These are phyloP conservation scores for Candida michaelii DNA, from an alignment of 805 yeast genomes.

Conservation along the genomic window DNA sequence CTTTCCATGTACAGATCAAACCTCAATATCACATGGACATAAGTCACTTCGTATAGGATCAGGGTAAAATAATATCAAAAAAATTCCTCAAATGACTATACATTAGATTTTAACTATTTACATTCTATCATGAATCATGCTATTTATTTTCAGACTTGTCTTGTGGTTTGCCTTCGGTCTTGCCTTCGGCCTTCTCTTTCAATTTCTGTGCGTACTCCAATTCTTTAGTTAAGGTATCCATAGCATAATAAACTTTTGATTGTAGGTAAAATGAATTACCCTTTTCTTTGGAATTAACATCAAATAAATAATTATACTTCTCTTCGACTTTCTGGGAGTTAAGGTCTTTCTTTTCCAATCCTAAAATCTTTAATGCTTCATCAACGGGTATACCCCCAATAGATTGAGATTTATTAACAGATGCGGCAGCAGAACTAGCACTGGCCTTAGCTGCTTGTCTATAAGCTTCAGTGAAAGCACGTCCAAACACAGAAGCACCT, in stretches of 20 bases:
- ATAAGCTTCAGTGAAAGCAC: constrained; percentile 96
- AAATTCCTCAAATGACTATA: not conserved
- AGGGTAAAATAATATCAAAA: not conserved
- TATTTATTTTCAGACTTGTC: constrained; percentile 1
- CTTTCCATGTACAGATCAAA: no score
- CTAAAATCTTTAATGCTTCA: constrained; percentile 89
- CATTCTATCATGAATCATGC: constrained; percentile 4
- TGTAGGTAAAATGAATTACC: constrained; percentile 96
- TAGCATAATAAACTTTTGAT: constrained; percentile 89
- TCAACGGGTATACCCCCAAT: constrained; percentile 79
- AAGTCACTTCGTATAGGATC: not conserved
- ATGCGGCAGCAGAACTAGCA: constrained; percentile 60
- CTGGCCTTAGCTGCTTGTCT: constrained; percentile 94
- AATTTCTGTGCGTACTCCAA: constrained; percentile 55
- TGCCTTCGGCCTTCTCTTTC: constrained; percentile 18
- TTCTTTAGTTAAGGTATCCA: constrained; percentile 85
- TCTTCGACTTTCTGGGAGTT: constrained; percentile 58
- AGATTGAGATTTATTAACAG: constrained; percentile 49
- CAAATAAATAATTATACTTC: constrained; percentile 79
- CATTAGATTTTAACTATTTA: constrained; percentile 5
- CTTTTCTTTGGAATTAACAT: constrained; percentile 87
- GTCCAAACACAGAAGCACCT: constrained; percentile 93
- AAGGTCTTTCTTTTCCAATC: constrained; percentile 61
- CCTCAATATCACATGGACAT: no score
- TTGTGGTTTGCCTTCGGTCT: constrained; percentile 5